These are phyloP conservation scores for Solanum commersonii DNA, from an alignment of 257 asterid genomes.

Conservation along the genomic window DNA sequence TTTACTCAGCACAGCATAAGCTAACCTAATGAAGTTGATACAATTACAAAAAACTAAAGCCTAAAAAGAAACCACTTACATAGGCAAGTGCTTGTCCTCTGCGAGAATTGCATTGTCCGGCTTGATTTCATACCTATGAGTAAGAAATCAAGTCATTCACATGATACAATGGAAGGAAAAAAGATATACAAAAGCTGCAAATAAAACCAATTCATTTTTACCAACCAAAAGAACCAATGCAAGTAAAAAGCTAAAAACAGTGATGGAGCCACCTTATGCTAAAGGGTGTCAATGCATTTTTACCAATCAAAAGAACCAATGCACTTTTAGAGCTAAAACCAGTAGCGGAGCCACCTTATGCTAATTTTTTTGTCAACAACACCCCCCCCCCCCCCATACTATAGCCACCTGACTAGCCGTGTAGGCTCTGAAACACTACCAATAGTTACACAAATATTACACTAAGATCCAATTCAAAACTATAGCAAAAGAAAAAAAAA, in stretches of 20 bases:
- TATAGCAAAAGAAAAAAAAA: not conserved
- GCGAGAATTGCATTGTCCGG: slow-evolving; percentile 91
- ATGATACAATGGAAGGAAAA: not conserved
- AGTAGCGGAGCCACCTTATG: not conserved
- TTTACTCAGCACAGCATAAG: not conserved
- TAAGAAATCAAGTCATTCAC: not conserved
- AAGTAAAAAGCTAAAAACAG: not conserved
- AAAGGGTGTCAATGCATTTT: not conserved
- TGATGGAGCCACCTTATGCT: too few relatives aligned
- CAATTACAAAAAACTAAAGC: not conserved
- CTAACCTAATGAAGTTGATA: not conserved
- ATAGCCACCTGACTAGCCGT: not conserved
- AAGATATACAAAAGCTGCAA: not conserved
- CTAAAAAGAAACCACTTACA: slow-evolving; percentile 37
- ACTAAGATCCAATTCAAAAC: not conserved
- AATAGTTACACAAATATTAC: not conserved
- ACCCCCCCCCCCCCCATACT: too few relatives aligned
- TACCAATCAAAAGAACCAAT: not conserved
- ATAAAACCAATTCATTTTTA: not conserved
- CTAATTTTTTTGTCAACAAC: not conserved
- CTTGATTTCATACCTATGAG: slow-evolving; percentile 51
- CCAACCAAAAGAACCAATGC: not conserved
- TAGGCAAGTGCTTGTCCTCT: slow-evolving; percentile 83
- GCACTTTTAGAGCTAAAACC: not conserved
- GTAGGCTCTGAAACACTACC: not conserved